Percentiles rank a stretch among this genome's conserved stretches.
These are phyloP conservation scores for Tribonema minus DNA, from an alignment of 108 stramenopile species.

Conservation along the genomic window DNA sequence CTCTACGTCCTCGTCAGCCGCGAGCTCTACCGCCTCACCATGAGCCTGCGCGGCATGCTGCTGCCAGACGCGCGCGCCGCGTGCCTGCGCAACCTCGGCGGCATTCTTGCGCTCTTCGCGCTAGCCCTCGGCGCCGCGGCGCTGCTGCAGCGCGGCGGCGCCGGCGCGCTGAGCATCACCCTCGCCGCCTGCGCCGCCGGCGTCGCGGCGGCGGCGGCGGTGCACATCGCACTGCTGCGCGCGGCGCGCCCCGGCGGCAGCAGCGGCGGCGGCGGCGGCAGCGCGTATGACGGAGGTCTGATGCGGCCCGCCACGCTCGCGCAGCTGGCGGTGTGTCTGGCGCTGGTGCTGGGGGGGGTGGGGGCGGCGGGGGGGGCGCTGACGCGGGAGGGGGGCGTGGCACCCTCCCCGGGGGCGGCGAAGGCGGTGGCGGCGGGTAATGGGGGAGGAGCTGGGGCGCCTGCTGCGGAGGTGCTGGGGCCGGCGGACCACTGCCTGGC, in stretches of 20 bases:
- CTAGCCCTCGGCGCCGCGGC: constrained; percentile 8
- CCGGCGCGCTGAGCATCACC: not conserved
- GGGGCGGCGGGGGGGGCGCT: not conserved
- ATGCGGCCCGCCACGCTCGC: too few relatives aligned
- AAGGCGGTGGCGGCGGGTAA: not conserved
- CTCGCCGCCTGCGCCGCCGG: constrained; percentile 6
- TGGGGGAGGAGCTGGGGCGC: not conserved
- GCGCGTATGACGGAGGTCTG: not conserved
- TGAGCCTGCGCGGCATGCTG: constrained; percentile 57
- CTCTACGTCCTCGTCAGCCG: constrained; percentile 45
- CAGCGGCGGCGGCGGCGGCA: not conserved
- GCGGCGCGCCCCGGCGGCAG: not conserved
- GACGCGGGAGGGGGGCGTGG: too few relatives aligned
- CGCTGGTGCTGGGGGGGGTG: too few relatives aligned
- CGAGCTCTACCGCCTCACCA: constrained; percentile 53
- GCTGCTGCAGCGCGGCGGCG: not conserved
- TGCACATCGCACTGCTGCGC: constrained; percentile 4
- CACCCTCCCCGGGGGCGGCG: too few relatives aligned
- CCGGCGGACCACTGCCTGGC: not conserved
- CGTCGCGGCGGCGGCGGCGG: not conserved
- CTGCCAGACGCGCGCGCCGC: constrained; percentile 46
- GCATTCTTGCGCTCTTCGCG: too few relatives aligned
- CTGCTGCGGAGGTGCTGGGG: not conserved
- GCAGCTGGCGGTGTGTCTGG: too few relatives aligned
- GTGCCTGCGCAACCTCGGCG: constrained; percentile 26